Evolutionary conservation across 2,329 filamentous ascomycete genomes (phyloP).

Genomic region (Raffaelea ambrosiae): DNA sequence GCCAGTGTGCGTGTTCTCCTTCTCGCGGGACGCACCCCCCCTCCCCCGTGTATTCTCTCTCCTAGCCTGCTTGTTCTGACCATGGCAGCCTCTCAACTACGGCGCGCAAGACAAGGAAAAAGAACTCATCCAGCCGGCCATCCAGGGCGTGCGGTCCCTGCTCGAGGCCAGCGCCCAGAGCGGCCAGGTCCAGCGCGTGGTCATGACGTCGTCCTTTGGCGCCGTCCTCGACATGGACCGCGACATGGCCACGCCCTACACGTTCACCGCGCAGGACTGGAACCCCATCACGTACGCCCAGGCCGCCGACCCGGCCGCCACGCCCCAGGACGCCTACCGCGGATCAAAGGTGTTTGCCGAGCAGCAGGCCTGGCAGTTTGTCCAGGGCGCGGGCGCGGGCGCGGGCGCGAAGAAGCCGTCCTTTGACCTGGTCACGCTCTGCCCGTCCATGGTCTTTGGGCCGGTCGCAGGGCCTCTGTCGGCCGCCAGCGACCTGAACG

Average conservation of each 20-base stretch:
- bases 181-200: constrained; percentile 15
- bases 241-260: constrained; percentile 13
- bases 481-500: constrained; percentile 4
- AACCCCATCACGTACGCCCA: constrained; percentile 42
- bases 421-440: constrained; percentile 34
- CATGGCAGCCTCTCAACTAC: constrained; percentile 25
- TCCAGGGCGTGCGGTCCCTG: constrained; percentile 35
- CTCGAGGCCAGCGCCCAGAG: constrained; percentile 24
- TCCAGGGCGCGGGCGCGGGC: constrained; percentile 19
- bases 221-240: constrained; percentile 14
- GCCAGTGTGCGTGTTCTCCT: constrained; percentile 11
- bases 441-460: constrained; percentile 9
- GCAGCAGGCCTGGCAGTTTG: constrained; percentile 44
- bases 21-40: not conserved
- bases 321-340: constrained; percentile 34
- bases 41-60: not conserved
- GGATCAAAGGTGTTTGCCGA: constrained; percentile 47
- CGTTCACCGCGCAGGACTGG: constrained; percentile 40
- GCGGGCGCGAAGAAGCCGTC: constrained; percentile 22
- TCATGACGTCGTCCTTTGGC: constrained; percentile 16
- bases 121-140: constrained; percentile 34
- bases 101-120: constrained; percentile 34
- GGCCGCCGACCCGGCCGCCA: constrained; percentile 26
- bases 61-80: not conserved
- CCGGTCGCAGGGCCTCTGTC: constrained; percentile 4